Conservation (phyloP, 2,329 filamentous ascomycete species). For the Alternaria solani region DNA sequence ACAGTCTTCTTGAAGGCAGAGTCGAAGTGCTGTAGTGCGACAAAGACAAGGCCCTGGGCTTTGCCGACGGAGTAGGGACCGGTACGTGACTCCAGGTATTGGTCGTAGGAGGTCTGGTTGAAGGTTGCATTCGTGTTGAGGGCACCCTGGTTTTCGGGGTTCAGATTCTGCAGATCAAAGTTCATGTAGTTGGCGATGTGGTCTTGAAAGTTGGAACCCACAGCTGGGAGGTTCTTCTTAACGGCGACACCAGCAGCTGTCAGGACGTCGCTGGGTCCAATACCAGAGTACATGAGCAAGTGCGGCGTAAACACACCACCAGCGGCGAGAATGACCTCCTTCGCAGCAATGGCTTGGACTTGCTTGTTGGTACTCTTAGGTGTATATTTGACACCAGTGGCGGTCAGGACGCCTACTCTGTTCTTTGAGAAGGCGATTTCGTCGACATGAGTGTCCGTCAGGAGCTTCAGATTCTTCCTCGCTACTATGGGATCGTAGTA, state of each 20-base stretch:
- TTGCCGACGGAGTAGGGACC: conserved; percentile 31
- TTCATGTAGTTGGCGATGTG: conserved; percentile 21
- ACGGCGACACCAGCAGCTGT: conserved; percentile 21
- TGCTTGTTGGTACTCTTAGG: conserved; percentile 17
- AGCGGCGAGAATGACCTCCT: conserved; percentile 68
- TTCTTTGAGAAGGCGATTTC: conserved; percentile 13
- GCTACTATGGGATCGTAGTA: conserved; percentile 24
- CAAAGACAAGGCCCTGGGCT: conserved; percentile 19
- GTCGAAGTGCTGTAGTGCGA: conserved; percentile 8
- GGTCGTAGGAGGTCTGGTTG: conserved; percentile 23
- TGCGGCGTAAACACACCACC: conserved; percentile 63
- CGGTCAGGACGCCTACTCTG: conserved; percentile 1
- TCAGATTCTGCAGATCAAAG: conserved; percentile 19
- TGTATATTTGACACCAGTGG: conserved; percentile 17
- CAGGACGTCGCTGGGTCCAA: conserved; percentile 32
- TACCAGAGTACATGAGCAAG: conserved; percentile 51
- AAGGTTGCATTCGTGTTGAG: conserved; percentile 28
- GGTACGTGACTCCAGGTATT: conserved; percentile 32
- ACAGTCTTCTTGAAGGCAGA: conserved; percentile 8
- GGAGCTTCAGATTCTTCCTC: conserved; percentile 19
- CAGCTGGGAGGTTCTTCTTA: conserved; percentile 26
- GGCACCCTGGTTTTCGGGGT: conserved; percentile 8
- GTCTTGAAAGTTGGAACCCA: conserved; percentile 34
- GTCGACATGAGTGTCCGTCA: conserved; percentile 15
- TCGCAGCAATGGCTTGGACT: conserved; percentile 27